Evolutionary conservation across 495 filamentous ascomycete genomes (phyloP), one percentile per base, ranked within the genome.

Genomic region (Cercophora sp.): DNA sequence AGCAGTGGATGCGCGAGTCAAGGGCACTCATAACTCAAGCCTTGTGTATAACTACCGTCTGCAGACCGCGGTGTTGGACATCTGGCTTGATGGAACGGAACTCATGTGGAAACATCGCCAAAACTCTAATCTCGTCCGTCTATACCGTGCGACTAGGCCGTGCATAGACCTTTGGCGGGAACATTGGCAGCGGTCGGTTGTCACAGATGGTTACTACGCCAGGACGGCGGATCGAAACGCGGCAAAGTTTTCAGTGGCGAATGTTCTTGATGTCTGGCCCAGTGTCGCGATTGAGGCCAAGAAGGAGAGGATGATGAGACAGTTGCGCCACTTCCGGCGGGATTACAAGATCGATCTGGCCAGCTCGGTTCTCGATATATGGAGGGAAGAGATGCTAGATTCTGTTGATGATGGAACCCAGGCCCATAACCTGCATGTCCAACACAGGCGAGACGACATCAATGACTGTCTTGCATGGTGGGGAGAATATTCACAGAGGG

Each of bases 301-400:
- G 5, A 31, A 56, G 16, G 59, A 66, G 15, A 51, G 66, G 18
- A 39, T 69, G 40, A 57, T 64, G 59, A 37, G 25, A 31, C 45
- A 43, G 1, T 25, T 67, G 4, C 61, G 62, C 23, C 43, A 55
- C 20, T 69, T 63, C 51, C 43, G 66, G 16, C 59, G 57, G 3
- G 16, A 53, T 13, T 61, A 67, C 61, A 69, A 69, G 25, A 39
- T 62, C 25, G 41, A 55, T 5, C 51, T 66, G 5, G 66, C 64
- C 8, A 37, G 48, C 1, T 34, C 41, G 0, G 63, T 57, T 48
- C 49, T 69, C 0, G 55, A 53, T 1, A 42, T 18, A 2, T 66
- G 64, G 62, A 44, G 56, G 41, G 15, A 42, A 5, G 54, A 51
- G 15, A 48, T 59, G 2, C 40, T 37, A 1, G 62, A 59, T 16